Conservation (phyloP, 2,329 filamentous ascomycete species). For the Rhinocladiella mackenziei region DNA sequence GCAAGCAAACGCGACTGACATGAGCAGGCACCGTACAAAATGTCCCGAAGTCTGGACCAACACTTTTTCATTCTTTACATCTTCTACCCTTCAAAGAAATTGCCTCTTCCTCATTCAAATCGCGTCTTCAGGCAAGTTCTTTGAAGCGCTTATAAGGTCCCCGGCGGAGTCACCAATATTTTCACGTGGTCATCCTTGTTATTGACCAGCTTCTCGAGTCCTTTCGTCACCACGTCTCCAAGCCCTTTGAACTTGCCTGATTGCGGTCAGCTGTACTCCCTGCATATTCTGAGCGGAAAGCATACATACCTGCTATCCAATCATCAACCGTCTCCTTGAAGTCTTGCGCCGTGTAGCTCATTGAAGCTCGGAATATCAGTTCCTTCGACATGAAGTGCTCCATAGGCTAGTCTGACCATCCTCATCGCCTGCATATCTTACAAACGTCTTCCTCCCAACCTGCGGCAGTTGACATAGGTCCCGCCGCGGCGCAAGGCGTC, state of each 20-base stretch:
- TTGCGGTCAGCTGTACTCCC: no score
- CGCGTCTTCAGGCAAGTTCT: no score
- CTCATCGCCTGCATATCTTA: not conserved
- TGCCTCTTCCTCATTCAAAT: no score
- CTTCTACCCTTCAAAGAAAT: no score
- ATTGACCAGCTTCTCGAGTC: slow-evolving; percentile 33
- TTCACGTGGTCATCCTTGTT: slow-evolving; percentile 38
- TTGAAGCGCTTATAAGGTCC: slow-evolving; percentile 9
- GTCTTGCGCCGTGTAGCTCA: slow-evolving; percentile 34
- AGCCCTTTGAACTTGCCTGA: slow-evolving; percentile 34
- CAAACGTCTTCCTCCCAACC: slow-evolving; percentile 43
- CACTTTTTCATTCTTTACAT: no score
- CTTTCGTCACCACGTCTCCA: slow-evolving; percentile 36
- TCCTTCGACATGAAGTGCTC: slow-evolving; percentile 32
- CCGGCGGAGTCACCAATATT: slow-evolving; percentile 32
- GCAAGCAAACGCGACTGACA: not conserved
- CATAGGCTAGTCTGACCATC: slow-evolving; percentile 24
- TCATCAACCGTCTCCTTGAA: slow-evolving; percentile 35
- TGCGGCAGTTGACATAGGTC: slow-evolving; percentile 52
- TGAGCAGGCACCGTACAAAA: no score
- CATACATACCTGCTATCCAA: slow-evolving; percentile 16
- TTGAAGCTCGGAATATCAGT: slow-evolving; percentile 31
- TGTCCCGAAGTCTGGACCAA: no score
- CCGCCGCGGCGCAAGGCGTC: slow-evolving; percentile 47
- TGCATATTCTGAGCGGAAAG: no score